These are phyloP conservation scores for Priceomyces medius DNA, from an alignment of 805 yeast species.

Conservation along the genomic window DNA sequence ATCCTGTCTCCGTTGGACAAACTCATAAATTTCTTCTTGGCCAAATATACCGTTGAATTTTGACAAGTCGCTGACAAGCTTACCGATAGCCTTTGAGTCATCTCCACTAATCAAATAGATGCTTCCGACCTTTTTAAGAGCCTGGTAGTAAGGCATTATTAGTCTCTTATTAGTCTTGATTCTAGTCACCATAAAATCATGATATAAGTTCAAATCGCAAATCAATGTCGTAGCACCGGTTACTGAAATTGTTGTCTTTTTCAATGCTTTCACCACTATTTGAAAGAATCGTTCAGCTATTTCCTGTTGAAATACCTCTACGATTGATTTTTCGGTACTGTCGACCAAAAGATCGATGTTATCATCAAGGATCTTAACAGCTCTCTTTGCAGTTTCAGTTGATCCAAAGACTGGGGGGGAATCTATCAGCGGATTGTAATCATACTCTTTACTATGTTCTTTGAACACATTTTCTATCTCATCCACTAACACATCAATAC, in stretches of 20 bases:
- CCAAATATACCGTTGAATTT: constrained; percentile 85
- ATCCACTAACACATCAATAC: constrained; percentile 82
- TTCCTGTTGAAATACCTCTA: constrained; percentile 93
- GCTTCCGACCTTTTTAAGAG: constrained; percentile 82
- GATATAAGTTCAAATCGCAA: constrained; percentile 76
- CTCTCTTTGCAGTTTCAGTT: constrained; percentile 63
- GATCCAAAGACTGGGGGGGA: constrained; percentile 29
- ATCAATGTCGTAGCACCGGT: constrained; percentile 82
- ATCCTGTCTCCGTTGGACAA: constrained; percentile 83
- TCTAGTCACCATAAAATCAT: constrained; percentile 57
- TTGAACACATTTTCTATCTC: constrained; percentile 68
- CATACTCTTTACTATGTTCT: constrained; percentile 56
- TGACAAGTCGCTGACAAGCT: constrained; percentile 75
- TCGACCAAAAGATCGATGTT: constrained; percentile 76
- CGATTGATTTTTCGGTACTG: constrained; percentile 80
- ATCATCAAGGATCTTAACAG: constrained; percentile 59
- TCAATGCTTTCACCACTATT: constrained; percentile 71
- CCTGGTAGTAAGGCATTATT: constrained; percentile 71
- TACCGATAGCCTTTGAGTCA: constrained; percentile 83
- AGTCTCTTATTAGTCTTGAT: constrained; percentile 60
- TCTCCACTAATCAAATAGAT: constrained; percentile 67
- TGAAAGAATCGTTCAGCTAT: constrained; percentile 84
- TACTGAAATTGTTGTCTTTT: constrained; percentile 66
- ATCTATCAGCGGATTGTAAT: constrained; percentile 52
- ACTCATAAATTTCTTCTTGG: constrained; percentile 93